Percentiles rank a stretch among this genome's conserved stretches.
Evolutionary conservation across 1,284 basidiomycete species (phyloP).

Genomic region (Neolentinus lepideus): DNA sequence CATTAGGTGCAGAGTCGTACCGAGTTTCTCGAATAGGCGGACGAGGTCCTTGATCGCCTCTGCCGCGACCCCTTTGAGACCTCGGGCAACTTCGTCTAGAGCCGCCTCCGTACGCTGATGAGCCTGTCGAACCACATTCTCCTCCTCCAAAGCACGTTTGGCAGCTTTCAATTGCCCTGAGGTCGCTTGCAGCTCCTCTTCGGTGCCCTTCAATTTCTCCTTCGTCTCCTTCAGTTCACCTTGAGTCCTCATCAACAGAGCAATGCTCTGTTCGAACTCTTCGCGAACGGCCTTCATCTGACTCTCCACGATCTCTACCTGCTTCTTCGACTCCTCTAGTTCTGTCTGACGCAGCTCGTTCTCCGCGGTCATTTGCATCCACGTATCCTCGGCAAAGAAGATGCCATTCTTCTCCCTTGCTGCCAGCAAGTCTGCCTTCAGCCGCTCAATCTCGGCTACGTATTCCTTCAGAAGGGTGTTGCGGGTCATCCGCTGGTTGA

Average conservation of each 20-base stretch:
- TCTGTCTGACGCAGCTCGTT: slow-evolving; percentile 73
- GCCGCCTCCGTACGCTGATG: slow-evolving; percentile 70
- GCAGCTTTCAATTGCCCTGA: slow-evolving; percentile 48
- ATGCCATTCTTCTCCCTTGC: slow-evolving; percentile 94
- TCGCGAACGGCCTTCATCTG: slow-evolving; percentile 77
- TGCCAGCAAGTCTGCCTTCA: slow-evolving; percentile 87
- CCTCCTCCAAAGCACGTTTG: slow-evolving; percentile 65
- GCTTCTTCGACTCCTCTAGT: slow-evolving; percentile 74
- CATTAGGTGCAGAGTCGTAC: slow-evolving; percentile 33
- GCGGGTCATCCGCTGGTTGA: slow-evolving; percentile 92
- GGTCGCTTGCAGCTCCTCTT: slow-evolving; percentile 44
- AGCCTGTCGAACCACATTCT: slow-evolving; percentile 68
- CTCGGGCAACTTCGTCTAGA: slow-evolving; percentile 65
- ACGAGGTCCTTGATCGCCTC: slow-evolving; percentile 70
- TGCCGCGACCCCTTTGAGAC: slow-evolving; percentile 58
- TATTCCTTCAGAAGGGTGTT: slow-evolving; percentile 94
- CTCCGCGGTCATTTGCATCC: slow-evolving; percentile 76
- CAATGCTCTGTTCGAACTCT: slow-evolving; percentile 87
- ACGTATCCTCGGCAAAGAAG: slow-evolving; percentile 85
- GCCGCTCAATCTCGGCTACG: slow-evolving; percentile 88
- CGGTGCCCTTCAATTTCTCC: slow-evolving; percentile 47
- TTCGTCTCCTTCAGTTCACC: slow-evolving; percentile 67
- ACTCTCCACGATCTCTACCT: slow-evolving; percentile 76
- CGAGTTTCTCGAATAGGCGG: slow-evolving; percentile 78
- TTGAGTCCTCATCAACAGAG: slow-evolving; percentile 65